These are phyloP conservation scores for Zygoascus meyerae DNA, from an alignment of 1,139 yeast genomes.

Conservation along the genomic window DNA sequence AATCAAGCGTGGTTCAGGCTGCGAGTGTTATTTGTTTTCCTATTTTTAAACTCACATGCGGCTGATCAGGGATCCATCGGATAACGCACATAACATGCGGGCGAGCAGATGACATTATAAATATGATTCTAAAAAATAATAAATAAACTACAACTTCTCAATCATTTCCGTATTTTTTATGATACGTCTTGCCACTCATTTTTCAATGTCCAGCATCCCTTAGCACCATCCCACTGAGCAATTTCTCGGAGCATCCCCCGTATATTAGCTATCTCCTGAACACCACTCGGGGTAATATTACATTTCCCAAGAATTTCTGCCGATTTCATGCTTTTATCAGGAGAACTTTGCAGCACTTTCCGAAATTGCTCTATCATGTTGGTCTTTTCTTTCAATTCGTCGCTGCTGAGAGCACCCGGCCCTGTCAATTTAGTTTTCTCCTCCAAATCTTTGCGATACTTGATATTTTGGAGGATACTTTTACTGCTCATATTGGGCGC, in stretches of 20 bases:
- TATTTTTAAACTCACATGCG: too few species aligned
- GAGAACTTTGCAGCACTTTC: constrained; percentile 29
- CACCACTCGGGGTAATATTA: constrained; percentile 43
- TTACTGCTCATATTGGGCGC: constrained; percentile 20
- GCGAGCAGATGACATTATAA: too few species aligned
- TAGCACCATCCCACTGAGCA: constrained; percentile 57
- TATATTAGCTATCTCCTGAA: constrained; percentile 54
- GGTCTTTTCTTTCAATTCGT: constrained; percentile 20
- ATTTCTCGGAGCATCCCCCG: constrained; percentile 65
- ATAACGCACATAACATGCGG: too few species aligned
- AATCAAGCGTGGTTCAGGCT: too few species aligned
- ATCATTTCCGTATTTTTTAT: too few species aligned
- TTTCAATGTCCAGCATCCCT: constrained; percentile 61
- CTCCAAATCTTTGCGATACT: constrained; percentile 28
- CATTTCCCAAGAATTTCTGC: constrained; percentile 51
- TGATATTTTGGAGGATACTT: constrained; percentile 26
- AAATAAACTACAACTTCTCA: too few species aligned
- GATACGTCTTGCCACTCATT: constrained; percentile 38
- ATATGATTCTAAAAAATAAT: too few species aligned
- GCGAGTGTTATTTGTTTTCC: too few species aligned
- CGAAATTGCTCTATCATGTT: constrained; percentile 29
- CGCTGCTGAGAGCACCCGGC: constrained; percentile 8
- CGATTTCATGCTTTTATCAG: constrained; percentile 37
- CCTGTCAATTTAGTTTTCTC: constrained; percentile 13
- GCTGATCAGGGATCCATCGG: too few species aligned